Evolutionary conservation across 1,139 yeast species (phyloP).

Genomic region (Yamadazyma triangularis): DNA sequence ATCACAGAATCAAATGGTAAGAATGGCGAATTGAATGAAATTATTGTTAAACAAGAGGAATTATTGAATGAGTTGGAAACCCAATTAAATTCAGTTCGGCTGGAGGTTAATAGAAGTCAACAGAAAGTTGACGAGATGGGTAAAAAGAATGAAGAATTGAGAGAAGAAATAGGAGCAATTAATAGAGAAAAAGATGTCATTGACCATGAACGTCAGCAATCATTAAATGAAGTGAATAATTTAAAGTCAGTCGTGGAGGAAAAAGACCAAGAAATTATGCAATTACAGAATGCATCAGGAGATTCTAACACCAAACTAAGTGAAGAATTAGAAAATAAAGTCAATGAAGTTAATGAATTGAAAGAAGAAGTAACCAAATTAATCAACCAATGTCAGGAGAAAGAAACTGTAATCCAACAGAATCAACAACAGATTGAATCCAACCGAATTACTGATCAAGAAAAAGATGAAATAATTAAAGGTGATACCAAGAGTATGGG

Average conservation of each 20-base stretch:
- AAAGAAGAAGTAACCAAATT: background rate
- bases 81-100: background rate
- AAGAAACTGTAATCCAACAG: background rate
- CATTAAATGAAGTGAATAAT: background rate
- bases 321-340: background rate
- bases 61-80: background rate
- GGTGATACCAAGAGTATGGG: conserved; percentile 13
- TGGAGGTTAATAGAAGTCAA: background rate
- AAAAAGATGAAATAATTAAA: conserved; percentile 14
- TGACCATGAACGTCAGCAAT: background rate
- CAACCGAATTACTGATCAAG: conserved; percentile 3
- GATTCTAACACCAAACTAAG: background rate
- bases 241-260: background rate
- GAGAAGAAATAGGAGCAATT: background rate
- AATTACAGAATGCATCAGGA: background rate
- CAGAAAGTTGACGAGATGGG: background rate
- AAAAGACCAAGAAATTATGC: background rate
- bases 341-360: background rate
- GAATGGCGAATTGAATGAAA: conserved; percentile 1
- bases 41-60: background rate
- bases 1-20: background rate
- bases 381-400: background rate
- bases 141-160: background rate
- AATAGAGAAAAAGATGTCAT: too few species aligned
- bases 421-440: too few species aligned